phyloP scores from a whole-genome alignment of 2,329 filamentous ascomycete genomes.

The Diaporthe longicolla region DNA sequence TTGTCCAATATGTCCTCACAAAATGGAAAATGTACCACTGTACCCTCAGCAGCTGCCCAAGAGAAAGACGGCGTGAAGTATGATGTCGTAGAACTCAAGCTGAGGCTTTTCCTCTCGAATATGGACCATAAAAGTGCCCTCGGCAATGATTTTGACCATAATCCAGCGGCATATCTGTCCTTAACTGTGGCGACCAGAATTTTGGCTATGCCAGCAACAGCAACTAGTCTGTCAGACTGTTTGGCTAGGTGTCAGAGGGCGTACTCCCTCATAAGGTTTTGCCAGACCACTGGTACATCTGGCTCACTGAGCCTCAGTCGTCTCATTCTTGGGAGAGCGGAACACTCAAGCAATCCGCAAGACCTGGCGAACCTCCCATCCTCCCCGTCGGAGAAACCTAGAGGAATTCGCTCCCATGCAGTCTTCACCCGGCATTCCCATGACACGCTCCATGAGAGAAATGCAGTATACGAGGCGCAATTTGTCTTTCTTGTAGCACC shows the following conservation, averaged over 20 bases:
- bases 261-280: not conserved
- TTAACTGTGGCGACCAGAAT: not conserved
- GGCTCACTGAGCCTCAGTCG: not conserved
- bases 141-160: not conserved
- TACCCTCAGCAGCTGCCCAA: not conserved
- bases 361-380: no score
- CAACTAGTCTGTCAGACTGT: not conserved
- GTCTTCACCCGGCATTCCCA: not conserved
- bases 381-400: not conserved
- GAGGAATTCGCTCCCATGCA: not conserved
- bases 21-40: accelerated
- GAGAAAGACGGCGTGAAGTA: not conserved
- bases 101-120: not conserved
- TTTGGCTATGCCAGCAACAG: not conserved
- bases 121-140: not conserved
- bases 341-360: not conserved
- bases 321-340: not conserved
- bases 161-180: not conserved
- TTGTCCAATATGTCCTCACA: accelerated
- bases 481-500: not conserved
- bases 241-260: not conserved
- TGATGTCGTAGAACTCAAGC: not conserved
- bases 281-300: not conserved
- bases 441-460: not conserved
- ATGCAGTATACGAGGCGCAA: not conserved